Percentiles rank a stretch among this genome's conserved stretches.
Evolutionary conservation across 2,329 filamentous ascomycete species (phyloP).

Genomic region (Fusarium sulawesiense): DNA sequence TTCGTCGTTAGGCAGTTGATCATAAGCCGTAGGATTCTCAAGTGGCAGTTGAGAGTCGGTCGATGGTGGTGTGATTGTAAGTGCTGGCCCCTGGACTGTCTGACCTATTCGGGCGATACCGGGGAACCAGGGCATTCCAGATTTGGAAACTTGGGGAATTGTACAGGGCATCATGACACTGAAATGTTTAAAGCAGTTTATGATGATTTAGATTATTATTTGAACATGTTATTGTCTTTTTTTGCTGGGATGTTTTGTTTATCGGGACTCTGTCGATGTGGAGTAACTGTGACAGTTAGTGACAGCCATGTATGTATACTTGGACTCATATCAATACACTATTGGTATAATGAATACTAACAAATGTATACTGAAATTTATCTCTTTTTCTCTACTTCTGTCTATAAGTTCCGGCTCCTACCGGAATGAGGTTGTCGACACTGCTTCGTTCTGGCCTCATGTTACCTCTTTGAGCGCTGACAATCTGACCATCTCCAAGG

Average conservation of each 20-base stretch:
- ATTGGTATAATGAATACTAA: background rate
- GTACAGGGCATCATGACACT: background rate
- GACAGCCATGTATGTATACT: background rate
- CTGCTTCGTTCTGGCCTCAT: constrained; percentile 37
- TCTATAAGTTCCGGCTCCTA: constrained; percentile 23
- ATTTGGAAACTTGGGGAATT: constrained; percentile 20
- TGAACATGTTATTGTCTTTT: background rate
- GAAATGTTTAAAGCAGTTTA: background rate
- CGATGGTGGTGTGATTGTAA: constrained; percentile 41
- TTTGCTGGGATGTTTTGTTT: background rate
- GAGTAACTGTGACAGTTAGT: background rate
- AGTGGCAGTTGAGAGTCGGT: constrained; percentile 31
- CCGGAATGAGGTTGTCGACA: constrained; percentile 20
- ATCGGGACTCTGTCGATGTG: constrained; percentile 7
- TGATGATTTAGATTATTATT: background rate
- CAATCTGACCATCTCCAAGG: constrained; percentile 31
- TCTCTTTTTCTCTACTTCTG: background rate
- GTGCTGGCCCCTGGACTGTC: constrained; percentile 32
- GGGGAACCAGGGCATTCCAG: constrained; percentile 21
- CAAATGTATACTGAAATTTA: background rate
- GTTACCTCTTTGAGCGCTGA: constrained; percentile 31
- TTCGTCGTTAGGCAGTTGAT: background rate
- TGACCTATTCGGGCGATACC: constrained; percentile 43
- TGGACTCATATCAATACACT: background rate
- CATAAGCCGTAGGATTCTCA: constrained; percentile 28